A percentile compares a stretch with the other conserved stretches of the same genome.
These are phyloP conservation scores for Ophiostoma triangulosporum DNA, from an alignment of 2,329 filamentous ascomycete species.

Conservation along the genomic window DNA sequence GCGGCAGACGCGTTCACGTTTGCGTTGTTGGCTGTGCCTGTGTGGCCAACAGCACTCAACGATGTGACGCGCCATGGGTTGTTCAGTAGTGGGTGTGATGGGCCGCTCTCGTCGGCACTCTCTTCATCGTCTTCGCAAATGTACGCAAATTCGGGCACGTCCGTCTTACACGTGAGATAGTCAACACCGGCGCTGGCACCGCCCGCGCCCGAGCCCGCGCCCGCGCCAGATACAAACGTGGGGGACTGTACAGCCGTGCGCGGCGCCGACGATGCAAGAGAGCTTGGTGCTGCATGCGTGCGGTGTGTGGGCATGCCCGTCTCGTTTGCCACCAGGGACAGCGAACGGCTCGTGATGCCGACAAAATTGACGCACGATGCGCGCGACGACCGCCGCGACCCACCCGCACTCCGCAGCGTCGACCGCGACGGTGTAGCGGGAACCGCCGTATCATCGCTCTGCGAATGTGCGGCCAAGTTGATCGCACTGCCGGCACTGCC, in stretches of 20 bases:
- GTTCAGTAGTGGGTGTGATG: constrained; percentile 25
- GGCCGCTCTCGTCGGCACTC: neutral
- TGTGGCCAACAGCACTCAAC: neutral
- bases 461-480: constrained; percentile 40
- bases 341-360: constrained; percentile 24
- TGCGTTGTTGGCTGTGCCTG: constrained; percentile 11
- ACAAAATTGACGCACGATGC: constrained; percentile 33
- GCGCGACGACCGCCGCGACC: constrained; percentile 26
- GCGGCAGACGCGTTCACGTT: neutral
- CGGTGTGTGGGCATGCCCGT: constrained; percentile 25
- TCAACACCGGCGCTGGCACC: neutral
- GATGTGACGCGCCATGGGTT: constrained; percentile 27
- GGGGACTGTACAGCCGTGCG: constrained; percentile 8
- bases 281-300: constrained; percentile 16
- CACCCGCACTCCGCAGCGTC: neutral
- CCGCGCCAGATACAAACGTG: neutral
- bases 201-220: neutral
- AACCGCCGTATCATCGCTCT: constrained; percentile 15
- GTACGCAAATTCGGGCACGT: neutral
- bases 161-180: neutral
- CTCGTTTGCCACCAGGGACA: constrained; percentile 18
- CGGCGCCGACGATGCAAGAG: neutral
- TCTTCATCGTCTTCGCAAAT: constrained; percentile 1
- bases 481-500: constrained; percentile 40
- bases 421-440: neutral